phyloP scores from a whole-genome alignment of 1,139 yeast species.

The Magnusiomyces sp. region DNA sequence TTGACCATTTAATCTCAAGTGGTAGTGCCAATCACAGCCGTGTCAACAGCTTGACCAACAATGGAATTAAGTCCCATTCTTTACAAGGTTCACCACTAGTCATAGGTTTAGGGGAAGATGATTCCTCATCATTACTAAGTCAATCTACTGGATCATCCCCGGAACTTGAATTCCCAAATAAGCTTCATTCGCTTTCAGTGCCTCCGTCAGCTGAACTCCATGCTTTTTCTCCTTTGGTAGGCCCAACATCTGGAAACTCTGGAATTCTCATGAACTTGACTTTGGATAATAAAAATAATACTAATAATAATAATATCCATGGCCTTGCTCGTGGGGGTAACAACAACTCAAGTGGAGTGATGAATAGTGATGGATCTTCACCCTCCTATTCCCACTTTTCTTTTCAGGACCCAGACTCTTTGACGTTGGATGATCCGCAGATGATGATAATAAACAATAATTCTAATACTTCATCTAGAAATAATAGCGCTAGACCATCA shows the following conservation, averaged over 20 bases:
- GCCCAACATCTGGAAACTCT: neutral
- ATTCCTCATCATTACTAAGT: neutral
- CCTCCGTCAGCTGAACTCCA: slow-evolving; percentile 5
- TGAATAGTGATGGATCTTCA: no score
- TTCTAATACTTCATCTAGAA: no score
- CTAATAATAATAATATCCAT: no score
- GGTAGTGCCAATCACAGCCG: neutral
- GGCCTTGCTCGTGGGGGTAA: no score
- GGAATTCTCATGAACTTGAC: neutral
- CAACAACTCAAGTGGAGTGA: no score
- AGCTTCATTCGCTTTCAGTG: neutral
- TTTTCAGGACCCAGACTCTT: no score
- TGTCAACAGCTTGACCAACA: neutral
- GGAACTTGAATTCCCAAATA: neutral
- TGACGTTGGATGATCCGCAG: no score
- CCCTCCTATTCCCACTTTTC: no score
- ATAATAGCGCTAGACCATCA: no score
- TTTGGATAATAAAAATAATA: no score
- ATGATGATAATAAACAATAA: no score
- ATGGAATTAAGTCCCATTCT: neutral
- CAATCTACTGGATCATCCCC: neutral
- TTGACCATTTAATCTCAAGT: neutral
- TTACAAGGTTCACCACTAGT: neutral
- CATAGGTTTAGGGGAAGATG: neutral
- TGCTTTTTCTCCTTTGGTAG: slow-evolving; percentile 4